A percentile compares a stretch with the other conserved stretches of the same genome.
Evolutionary conservation across 306 rosid species (phyloP).

Genomic region (Vigna mungo): DNA sequence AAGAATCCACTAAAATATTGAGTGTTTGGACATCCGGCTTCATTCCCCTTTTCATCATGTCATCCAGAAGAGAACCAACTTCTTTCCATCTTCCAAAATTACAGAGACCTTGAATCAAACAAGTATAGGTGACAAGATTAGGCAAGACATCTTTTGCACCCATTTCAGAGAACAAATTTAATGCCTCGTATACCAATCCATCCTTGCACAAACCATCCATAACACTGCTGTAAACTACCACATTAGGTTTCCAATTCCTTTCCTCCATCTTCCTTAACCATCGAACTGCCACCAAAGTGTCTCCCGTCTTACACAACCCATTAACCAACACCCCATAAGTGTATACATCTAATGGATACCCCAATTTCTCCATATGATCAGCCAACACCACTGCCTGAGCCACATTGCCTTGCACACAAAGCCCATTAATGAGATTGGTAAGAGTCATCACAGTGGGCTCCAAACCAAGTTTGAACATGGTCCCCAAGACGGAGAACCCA

Average conservation of each 20-base stretch:
- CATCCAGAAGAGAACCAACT: conserved; percentile 38
- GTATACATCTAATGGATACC: conserved; percentile 28
- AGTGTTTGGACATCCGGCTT: conserved; percentile 44
- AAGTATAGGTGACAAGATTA: conserved; percentile 47
- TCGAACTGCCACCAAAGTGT: conserved; percentile 34
- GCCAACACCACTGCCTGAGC: conserved; percentile 42
- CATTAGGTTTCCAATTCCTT: conserved; percentile 27
- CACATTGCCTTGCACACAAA: conserved; percentile 40
- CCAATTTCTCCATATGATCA: conserved; percentile 35
- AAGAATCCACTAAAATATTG: conserved; percentile 45
- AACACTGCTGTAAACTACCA: conserved; percentile 44
- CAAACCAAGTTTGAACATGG: conserved; percentile 51
- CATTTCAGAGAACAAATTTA: conserved; percentile 48
- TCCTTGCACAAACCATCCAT: conserved; percentile 57
- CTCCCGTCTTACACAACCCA: conserved; percentile 56
- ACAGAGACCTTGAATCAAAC: conserved; percentile 53
- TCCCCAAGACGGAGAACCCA: conserved; percentile 52
- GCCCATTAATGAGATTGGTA: conserved; percentile 47
- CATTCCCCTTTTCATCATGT: conserved; percentile 37
- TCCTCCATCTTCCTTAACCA: conserved; percentile 46
- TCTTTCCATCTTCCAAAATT: conserved; percentile 49
- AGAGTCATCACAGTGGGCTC: conserved; percentile 48
- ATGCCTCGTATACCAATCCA: conserved; percentile 47
- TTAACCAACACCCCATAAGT: conserved; percentile 46
- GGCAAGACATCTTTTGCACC: conserved; percentile 39